These are phyloP conservation scores for Marasmius fiardii DNA, from an alignment of 1,284 basidiomycete species.

Conservation along the genomic window DNA sequence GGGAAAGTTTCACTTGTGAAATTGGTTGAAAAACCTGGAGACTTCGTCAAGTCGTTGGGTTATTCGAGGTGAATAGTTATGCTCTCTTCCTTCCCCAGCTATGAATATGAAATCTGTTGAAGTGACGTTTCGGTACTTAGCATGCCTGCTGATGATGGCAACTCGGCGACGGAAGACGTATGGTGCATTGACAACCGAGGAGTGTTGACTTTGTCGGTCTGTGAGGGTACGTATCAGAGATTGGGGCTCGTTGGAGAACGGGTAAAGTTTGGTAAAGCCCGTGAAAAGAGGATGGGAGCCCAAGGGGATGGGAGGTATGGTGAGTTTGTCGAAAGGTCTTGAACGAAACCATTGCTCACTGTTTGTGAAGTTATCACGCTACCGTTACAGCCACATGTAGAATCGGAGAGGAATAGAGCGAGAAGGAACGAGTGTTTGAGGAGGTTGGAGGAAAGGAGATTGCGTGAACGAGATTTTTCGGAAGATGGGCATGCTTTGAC, in stretches of 20 bases:
- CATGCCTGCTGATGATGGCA: slow-evolving; percentile 1
- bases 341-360: too few species aligned
- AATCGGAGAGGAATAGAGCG: slow-evolving; percentile 27
- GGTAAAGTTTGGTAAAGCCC: slow-evolving; percentile 9
- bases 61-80: background rate
- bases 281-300: slow-evolving; percentile 11
- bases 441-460: slow-evolving; percentile 37
- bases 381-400: slow-evolving; percentile 33
- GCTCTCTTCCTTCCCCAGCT: background rate
- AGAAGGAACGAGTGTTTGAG: slow-evolving; percentile 34
- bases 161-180: too few species aligned
- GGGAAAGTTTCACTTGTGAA: slow-evolving; percentile 3
- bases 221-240: slow-evolving; percentile 12
- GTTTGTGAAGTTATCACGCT: slow-evolving; percentile 43
- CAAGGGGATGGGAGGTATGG: slow-evolving; percentile 36
- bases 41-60: slow-evolving; percentile 3
- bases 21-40: background rate
- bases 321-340: too few species aligned
- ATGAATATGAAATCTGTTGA: background rate
- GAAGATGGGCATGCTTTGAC: slow-evolving; percentile 21
- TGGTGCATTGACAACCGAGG: slow-evolving; percentile 16
- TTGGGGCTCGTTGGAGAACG: slow-evolving; percentile 14
- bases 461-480: slow-evolving; percentile 18
- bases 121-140: slow-evolving; percentile 8
- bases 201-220: slow-evolving; percentile 12